Conservation (phyloP, 73 alveolate species). For the Paramecium pentaurelia region DNA sequence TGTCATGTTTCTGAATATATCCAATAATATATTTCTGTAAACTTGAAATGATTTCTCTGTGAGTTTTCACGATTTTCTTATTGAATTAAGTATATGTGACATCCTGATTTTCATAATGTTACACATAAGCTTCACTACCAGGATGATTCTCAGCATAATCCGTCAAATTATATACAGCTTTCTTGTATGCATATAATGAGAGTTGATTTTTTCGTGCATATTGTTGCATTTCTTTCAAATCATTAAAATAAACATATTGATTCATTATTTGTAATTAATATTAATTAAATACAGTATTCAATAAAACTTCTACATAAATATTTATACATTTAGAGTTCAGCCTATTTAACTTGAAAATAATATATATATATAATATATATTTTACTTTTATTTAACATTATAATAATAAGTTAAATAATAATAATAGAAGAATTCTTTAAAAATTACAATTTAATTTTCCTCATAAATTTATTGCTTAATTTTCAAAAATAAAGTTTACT, state of each 20-base stretch:
- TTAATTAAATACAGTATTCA: not conserved
- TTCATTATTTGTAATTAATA: not conserved
- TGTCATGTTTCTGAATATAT: not conserved
- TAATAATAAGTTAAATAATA: too few relatives aligned
- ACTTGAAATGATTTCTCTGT: not conserved
- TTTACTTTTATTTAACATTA: too few relatives aligned
- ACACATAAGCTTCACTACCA: not conserved
- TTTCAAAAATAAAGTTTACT: too few relatives aligned
- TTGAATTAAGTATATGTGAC: not conserved
- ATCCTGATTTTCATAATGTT: not conserved
- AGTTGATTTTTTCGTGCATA: not conserved
- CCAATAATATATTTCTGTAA: not conserved
- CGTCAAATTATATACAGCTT: not conserved
- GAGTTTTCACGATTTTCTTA: not conserved
- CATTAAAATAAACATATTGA: not conserved
- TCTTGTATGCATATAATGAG: not conserved
- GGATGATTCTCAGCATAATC: not conserved
- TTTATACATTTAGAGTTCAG: not conserved
- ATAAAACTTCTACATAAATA: not conserved
- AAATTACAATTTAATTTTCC: not conserved
- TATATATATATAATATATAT: too few relatives aligned
- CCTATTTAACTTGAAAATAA: not conserved
- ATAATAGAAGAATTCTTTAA: not conserved
- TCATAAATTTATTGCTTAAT: not conserved
- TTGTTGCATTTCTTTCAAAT: conserved; percentile 3